Conservation (phyloP, 2,329 filamentous ascomycete species). For the Penicillium hesseltinei region DNA sequence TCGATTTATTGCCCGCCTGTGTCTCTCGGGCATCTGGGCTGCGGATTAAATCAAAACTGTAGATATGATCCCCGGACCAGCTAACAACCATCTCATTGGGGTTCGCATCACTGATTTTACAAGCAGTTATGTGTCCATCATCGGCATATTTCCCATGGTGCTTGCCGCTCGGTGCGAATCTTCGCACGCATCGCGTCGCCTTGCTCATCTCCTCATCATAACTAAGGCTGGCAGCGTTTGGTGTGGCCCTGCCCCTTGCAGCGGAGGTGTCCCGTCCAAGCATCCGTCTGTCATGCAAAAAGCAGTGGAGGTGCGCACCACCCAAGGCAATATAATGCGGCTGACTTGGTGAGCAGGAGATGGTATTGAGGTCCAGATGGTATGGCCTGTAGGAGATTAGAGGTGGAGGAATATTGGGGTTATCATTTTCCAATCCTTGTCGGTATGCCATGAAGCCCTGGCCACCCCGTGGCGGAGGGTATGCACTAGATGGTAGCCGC, state of each 20-base stretch:
- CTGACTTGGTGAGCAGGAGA: conserved; percentile 65
- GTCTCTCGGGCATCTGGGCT: conserved; percentile 55
- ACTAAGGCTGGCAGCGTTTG: conserved; percentile 39
- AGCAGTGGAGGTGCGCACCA: conserved; percentile 67
- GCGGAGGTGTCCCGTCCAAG: conserved; percentile 56
- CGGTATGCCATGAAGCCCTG: conserved; percentile 46
- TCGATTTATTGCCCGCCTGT: conserved; percentile 27
- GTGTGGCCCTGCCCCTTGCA: conserved; percentile 52
- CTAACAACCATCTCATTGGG: conserved; percentile 67
- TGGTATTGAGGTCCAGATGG: conserved; percentile 64
- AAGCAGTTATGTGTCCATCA: conserved; percentile 66
- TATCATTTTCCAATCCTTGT: conserved; percentile 43
- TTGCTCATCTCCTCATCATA: conserved; percentile 57
- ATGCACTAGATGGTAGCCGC: conserved; percentile 62
- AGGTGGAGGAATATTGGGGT: conserved; percentile 58
- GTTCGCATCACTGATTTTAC: conserved; percentile 67
- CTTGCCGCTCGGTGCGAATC: conserved; percentile 64
- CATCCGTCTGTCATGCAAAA: conserved; percentile 68
- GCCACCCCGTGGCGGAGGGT: conserved; percentile 52
- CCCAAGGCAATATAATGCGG: conserved; percentile 69
- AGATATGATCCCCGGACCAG: conserved; percentile 67
- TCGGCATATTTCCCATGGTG: conserved; percentile 47
- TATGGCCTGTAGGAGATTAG: conserved; percentile 66
- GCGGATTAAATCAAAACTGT: conserved; percentile 63
- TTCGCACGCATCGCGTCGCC: conserved; percentile 64